Conservation (phyloP, 495 filamentous ascomycete species). For the Neurospora africana region DNA sequence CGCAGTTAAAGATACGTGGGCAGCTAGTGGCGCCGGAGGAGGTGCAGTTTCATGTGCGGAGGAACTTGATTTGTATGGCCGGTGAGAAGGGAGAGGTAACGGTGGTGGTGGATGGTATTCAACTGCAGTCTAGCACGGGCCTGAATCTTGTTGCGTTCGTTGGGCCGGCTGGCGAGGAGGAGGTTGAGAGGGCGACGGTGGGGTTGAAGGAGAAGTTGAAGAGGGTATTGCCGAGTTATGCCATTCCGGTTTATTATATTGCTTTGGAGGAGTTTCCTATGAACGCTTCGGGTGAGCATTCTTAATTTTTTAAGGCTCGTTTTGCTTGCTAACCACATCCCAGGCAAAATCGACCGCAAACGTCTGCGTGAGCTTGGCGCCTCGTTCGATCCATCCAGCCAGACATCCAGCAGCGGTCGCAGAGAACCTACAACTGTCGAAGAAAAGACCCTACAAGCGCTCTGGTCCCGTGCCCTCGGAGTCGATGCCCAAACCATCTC, state of each 20-base stretch:
- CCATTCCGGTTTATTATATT: slow-evolving; percentile 54
- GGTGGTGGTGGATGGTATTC: slow-evolving; percentile 32
- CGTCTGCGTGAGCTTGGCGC: slow-evolving; percentile 33
- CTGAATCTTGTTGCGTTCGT: slow-evolving; percentile 30
- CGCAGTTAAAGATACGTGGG: slow-evolving; percentile 56
- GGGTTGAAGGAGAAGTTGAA: slow-evolving; percentile 13
- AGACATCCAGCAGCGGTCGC: background rate
- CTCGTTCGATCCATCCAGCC: slow-evolving; percentile 2
- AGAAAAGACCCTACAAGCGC: slow-evolving; percentile 18
- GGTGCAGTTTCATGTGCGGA: slow-evolving; percentile 47
- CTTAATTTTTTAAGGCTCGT: too few species aligned
- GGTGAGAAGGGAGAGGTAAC: slow-evolving; percentile 16
- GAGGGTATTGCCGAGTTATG: slow-evolving; percentile 36
- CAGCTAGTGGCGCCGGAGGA: slow-evolving; percentile 57
- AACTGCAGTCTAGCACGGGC: slow-evolving; percentile 21
- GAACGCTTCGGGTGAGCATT: background rate
- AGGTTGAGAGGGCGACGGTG: slow-evolving; percentile 7
- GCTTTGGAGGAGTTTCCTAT: slow-evolving; percentile 45
- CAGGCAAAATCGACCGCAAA: slow-evolving; percentile 53
- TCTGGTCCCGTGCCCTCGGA: slow-evolving; percentile 22
- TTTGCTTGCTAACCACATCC: slow-evolving; percentile 22
- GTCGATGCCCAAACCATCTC: slow-evolving; percentile 26
- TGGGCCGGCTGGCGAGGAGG: slow-evolving; percentile 8
- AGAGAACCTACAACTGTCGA: background rate
- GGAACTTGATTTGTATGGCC: slow-evolving; percentile 15